Base-by-base conservation (phyloP, 768 basidiomycete genomes). In the Mycena sanguinolenta region DNA sequence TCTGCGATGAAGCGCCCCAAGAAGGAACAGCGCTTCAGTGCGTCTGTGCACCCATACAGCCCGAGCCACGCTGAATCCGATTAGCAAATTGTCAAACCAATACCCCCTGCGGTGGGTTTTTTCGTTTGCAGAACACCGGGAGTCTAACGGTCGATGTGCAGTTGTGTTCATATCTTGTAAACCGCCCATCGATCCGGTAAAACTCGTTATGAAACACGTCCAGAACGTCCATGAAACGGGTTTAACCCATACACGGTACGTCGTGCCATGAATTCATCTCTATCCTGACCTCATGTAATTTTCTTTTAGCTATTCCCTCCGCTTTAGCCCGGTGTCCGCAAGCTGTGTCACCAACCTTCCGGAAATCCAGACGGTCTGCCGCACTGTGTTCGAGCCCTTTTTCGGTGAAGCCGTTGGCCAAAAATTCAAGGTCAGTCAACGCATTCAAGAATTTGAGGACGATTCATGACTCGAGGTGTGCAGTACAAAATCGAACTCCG, bases 401-500 rank as follows among this genome's bases (percentile, higher is more conserved):
- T 87, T 92, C 68, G 80, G 82, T 0, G 81, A 83, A 54, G 82
- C 87, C 53, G 75, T 84, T 0, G 83, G 79, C 14, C 81, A 78
- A 71, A 82, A 80, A 67, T 89, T 82, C 75, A 89, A 80, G 58
- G 92, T 90, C 77, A 77, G 46, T 50, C 28, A n/a, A n/a, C n/a
- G n/a, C 9, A 28, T 19, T 46, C 68, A 57, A n/a, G n/a, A n/a
- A 19, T 21, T 32, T 27, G 54, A 50, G 52, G 6, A 13, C 5
- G 54, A 25, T 52, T 42, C 49, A 61, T 69, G 42, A 54, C 19
- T 44, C 44, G 32, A 58, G 30, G 0, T 28, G 13, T 4, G 49
- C 68, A 95, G 95, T 96, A 93, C 82, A 95, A 95, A 78, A 89
- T 95, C 42, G 94, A 95, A 74, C 75, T 94, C 58, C 86, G 91